Evolutionary conservation across 352 stramenopile genomes (phyloP).

Genomic region (Globisporangium canariense): DNA sequence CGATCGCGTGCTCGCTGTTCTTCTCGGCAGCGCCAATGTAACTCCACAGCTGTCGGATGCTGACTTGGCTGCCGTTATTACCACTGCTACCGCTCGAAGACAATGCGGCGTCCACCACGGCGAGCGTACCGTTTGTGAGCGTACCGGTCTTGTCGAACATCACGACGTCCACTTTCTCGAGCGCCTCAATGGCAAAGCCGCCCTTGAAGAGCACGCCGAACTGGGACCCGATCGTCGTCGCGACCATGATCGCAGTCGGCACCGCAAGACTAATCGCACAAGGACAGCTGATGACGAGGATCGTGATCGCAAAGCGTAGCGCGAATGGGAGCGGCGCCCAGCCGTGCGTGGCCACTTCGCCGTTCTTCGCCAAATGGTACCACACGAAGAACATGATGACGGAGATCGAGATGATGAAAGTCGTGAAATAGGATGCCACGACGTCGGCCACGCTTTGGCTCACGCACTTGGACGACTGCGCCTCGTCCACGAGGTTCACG

Average conservation of each 20-base stretch:
- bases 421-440: constrained; percentile 71
- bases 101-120: constrained; percentile 28
- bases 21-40: constrained; percentile 47
- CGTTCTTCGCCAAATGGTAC: constrained; percentile 53
- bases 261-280: constrained; percentile 76
- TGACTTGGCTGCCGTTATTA: neutral
- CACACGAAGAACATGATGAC: constrained; percentile 65
- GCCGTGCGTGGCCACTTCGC: constrained; percentile 39
- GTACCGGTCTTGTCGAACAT: constrained; percentile 85
- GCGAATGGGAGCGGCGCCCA: constrained; percentile 66
- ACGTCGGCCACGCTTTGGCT: constrained; percentile 65
- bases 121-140: constrained; percentile 57
- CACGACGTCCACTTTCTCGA: constrained; percentile 63
- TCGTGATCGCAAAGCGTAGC: constrained; percentile 75
- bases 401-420: constrained; percentile 65
- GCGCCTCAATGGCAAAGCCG: constrained; percentile 60
- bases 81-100: neutral
- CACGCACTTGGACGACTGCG: constrained; percentile 57
- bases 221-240: constrained; percentile 73
- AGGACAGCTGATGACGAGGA: constrained; percentile 76
- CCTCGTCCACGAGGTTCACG: constrained; percentile 67
- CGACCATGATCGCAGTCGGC: constrained; percentile 76
- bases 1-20: constrained; percentile 67
- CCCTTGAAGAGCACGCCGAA: constrained; percentile 83
- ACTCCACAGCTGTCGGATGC: constrained; percentile 31